Base-by-base conservation (phyloP, 768 basidiomycete species). In the Mycena belliarum region DNA sequence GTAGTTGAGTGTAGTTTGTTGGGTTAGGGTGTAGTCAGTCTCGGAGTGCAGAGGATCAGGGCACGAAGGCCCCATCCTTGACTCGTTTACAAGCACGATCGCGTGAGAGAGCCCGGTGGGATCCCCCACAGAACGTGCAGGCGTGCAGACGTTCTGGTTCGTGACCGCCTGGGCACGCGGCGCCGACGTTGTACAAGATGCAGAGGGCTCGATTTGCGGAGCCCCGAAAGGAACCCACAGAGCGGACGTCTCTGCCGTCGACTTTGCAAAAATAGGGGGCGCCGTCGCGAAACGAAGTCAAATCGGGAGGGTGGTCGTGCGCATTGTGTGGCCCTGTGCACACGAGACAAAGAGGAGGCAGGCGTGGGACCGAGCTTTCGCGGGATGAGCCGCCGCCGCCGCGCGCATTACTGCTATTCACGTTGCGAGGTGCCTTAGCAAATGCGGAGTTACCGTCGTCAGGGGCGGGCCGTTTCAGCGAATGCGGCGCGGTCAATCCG, bases 61-160 rank as follows among this genome's bases (percentile, higher is more conserved):
- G 26, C n/a, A 45, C 25, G 50, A 57, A 49, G 20, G 14, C 20
- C 5, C 55, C 55, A 11, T 29, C 28, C 7, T 23, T 16, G 29
- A 57, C 43, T 0, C 55, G 46, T 6, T 9, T 15, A 28, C 65
- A 66, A n/a, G 46, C 1, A 24, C n/a, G 0, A 28, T 53, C 14
- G n/a, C 24, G 29, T 8, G 53, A 20, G 29, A 64, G 45, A 3
- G 59, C 65, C 4, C 45, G 0, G 46, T 66, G 63, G 6, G 11
- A 16, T 1, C 55, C 55, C 2, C 65, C 61, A 28, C 63, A 64
- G n/a, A 64, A 51, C 18, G 55, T 49, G 28, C 65, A 66, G 52
- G 51, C 32, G 40, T 66, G 65, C 29, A 62, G 21, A 7, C 45
- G 45, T 2, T 56, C 55, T 5, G 16, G 15, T 1, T 26, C 25